Evolutionary conservation across 2,329 filamentous ascomycete species (phyloP).

Genomic region (Fusarium vanettenii): DNA sequence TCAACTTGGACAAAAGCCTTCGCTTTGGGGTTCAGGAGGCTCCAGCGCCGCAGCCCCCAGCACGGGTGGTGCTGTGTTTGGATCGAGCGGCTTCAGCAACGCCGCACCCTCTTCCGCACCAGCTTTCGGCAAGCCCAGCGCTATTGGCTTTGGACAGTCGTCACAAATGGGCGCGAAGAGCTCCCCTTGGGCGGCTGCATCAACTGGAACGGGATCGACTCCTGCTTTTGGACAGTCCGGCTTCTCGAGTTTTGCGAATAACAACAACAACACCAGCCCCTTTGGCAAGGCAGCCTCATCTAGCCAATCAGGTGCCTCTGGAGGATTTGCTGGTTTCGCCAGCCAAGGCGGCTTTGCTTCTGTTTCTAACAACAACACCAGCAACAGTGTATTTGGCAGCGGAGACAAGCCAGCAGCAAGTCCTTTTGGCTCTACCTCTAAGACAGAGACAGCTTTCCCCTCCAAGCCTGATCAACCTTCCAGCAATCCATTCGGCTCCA

Average conservation of each 20-base stretch:
- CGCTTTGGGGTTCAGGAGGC: conserved; percentile 60
- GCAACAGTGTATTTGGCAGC: conserved; percentile 52
- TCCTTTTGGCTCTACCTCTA: conserved; percentile 43
- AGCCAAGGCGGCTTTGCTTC: conserved; percentile 66
- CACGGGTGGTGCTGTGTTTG: conserved; percentile 55
- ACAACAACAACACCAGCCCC: conserved; percentile 47
- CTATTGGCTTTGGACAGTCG: conserved; percentile 66
- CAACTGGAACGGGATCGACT: conserved; percentile 38
- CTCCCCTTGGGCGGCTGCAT: conserved; percentile 64
- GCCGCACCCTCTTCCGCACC: conserved; percentile 52
- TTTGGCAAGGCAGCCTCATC: conserved; percentile 51
- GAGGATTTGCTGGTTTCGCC: conserved; percentile 67
- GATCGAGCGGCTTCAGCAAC: conserved; percentile 58
- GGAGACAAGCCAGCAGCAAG: conserved; percentile 50
- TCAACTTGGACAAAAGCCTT: conserved; percentile 62
- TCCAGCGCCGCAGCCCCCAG: conserved; percentile 46
- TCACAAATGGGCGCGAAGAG: conserved; percentile 59
- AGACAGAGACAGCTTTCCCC: conserved; percentile 42
- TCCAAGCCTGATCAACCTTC: conserved; percentile 45
- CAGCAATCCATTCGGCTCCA: conserved; percentile 58
- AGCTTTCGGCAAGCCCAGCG: conserved; percentile 61
- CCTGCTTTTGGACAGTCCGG: conserved; percentile 68
- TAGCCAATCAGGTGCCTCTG: conserved; percentile 48
- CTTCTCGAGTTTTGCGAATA: conserved; percentile 57
- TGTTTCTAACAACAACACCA: conserved; percentile 52